phyloP scores from a whole-genome alignment of 768 basidiomycete species.

The Lepiota brunneoincarnata region DNA sequence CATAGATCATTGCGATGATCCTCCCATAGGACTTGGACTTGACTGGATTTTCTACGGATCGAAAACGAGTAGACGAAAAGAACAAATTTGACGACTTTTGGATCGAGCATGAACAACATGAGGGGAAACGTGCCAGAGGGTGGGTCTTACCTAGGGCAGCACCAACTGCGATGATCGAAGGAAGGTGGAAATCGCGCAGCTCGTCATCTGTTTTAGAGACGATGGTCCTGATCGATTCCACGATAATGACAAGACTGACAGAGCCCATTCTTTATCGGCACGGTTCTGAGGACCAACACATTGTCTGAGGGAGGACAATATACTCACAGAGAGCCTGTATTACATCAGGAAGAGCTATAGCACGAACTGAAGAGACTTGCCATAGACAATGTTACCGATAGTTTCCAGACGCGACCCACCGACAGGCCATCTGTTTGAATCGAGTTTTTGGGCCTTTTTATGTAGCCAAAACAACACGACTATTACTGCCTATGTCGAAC shows the following conservation, averaged over 20 bases:
- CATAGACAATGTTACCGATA: constrained; percentile 86
- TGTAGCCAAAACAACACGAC: constrained; percentile 80
- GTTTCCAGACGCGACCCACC: constrained; percentile 89
- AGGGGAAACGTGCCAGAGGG: background rate
- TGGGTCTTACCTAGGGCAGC: constrained; percentile 74
- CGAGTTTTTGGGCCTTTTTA: constrained; percentile 65
- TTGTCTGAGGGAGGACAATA: background rate
- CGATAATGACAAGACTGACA: constrained; percentile 88
- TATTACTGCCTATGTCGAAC: constrained; percentile 82
- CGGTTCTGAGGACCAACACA: background rate
- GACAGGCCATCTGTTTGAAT: constrained; percentile 87
- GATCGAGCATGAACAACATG: background rate
- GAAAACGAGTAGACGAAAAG: constrained; percentile 88
- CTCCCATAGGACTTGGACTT: constrained; percentile 95
- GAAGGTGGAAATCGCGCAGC: constrained; percentile 67
- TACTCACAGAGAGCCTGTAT: constrained; percentile 27
- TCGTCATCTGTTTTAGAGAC: constrained; percentile 51
- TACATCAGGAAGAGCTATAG: constrained; percentile 19
- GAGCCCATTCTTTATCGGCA: constrained; percentile 78
- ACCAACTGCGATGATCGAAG: constrained; percentile 80
- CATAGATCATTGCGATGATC: constrained; percentile 94
- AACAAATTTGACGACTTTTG: constrained; percentile 72
- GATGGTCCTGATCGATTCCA: constrained; percentile 79
- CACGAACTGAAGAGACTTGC: constrained; percentile 34
- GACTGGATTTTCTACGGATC: constrained; percentile 78